Base-by-base conservation (phyloP, 768 basidiomycete genomes). In the Lanmaoa rubissima region DNA sequence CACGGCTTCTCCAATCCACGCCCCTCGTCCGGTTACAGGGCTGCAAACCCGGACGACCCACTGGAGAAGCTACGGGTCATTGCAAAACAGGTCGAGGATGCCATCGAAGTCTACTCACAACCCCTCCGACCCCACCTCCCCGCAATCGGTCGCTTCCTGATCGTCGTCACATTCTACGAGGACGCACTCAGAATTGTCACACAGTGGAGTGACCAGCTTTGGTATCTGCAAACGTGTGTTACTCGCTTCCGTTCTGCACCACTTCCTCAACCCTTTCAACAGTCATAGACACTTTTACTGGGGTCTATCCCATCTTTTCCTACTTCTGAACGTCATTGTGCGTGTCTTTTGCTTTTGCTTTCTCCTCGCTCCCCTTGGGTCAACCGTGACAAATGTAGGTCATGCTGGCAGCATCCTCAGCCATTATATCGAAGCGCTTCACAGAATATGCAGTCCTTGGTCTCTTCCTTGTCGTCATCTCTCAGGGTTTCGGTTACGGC, bases 401-500 rank as follows among this genome's bases (percentile, higher is more conserved):
- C 54, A 99, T 99, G 97, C 73, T 94, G 48, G 75, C 76, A 56
- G 93, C 84, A 54, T 97, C 97, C 24, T 80, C 82, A 24, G 86
- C 91, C 19, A 84, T 98, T 67, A 93, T 99, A 68, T 78, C 83
- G 57, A 95, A 94, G 74, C 84, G 86, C 52, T 83, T 88, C 76
- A 89, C 93, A 1, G 94, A 96, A 78, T 87, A 84, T 69, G 88
- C 95, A 14, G 91, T 96, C 61, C 85, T 86, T 45, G 94, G 94
- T 63, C 88, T 99, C 45, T 81, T 98, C 52, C 80, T 78, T 48
- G 97, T 98, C 48, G 95, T 99, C 54, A 75, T 98, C 65, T 85
- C 94, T 44, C 97, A 99, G 75, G 96, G 96, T 44, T 90, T 99
- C 64, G 97, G 97, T 64, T 99, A 99, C 68, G 97, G 97, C 35